Evolutionary conservation across 2,329 filamentous ascomycete species (phyloP).

Genomic region (Colletotrichum sp.): DNA sequence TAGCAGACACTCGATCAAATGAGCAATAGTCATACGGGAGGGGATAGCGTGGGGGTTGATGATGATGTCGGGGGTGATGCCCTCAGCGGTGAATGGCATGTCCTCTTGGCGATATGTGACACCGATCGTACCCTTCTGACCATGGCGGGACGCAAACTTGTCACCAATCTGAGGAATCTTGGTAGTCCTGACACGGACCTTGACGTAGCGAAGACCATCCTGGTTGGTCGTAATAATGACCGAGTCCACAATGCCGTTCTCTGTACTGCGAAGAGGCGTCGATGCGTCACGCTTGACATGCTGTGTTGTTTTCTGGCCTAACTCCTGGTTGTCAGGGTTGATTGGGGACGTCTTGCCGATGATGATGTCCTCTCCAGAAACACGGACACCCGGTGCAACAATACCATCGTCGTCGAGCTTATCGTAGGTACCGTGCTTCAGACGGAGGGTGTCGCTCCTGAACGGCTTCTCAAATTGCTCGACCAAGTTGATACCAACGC

Average conservation of each 20-base stretch:
- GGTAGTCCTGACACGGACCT: slow-evolving; percentile 95
- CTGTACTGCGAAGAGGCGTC: slow-evolving; percentile 91
- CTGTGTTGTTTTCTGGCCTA: slow-evolving; percentile 87
- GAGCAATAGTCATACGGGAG: slow-evolving; percentile 99
- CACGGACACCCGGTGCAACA: slow-evolving; percentile 89
- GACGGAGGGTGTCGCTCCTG: slow-evolving; percentile 82
- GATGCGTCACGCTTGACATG: slow-evolving; percentile 96
- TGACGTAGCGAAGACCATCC: slow-evolving; percentile 94
- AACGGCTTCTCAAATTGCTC: slow-evolving; percentile 97
- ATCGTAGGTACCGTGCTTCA: slow-evolving; percentile 96
- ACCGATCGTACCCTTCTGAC: slow-evolving; percentile 98
- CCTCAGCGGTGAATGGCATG: slow-evolving; percentile 96
- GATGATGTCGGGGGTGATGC: slow-evolving; percentile 92
- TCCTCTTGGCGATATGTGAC: slow-evolving; percentile 98
- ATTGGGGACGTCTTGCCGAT: slow-evolving; percentile 98
- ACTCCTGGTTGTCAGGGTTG: slow-evolving; percentile 88
- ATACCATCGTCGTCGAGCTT: slow-evolving; percentile 98
- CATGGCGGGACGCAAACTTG: slow-evolving; percentile 99
- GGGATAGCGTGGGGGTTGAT: slow-evolving; percentile 99
- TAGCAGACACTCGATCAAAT: slow-evolving; percentile 98
- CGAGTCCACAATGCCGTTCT: slow-evolving; percentile 94
- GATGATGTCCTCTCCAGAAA: slow-evolving; percentile 97
- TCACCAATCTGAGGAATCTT: slow-evolving; percentile 99
- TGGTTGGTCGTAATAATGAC: slow-evolving; percentile 94
- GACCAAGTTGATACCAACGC: slow-evolving; percentile 89